Base-by-base conservation (phyloP, 176 grass and related monocot species). In the Leersia perrieri region DNA sequence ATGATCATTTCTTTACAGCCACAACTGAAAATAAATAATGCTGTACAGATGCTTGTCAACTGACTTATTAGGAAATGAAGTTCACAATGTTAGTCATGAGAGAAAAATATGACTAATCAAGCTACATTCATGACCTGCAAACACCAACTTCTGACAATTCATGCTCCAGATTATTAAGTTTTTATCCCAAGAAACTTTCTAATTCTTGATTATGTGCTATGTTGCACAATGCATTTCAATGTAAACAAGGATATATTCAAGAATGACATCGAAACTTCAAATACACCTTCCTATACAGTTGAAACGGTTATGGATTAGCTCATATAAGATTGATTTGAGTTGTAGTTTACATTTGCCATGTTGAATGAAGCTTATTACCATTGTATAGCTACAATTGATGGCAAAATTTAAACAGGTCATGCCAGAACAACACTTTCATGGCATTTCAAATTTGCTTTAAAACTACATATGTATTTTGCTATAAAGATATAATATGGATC, bases 401-500 rank as follows among this genome's bases (percentile, higher is more conserved):
- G 66, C 38, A 60, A 40, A 31, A 80, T 61, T 70, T 81, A 38
- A 61, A 23, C 26, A 71, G 16, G 51, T 71, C 15, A 81, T 40
- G 12, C 25, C 26, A 32, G 25, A 31, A 63, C 27, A 64, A 63
- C 26, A 64, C 28, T 47, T 22, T 25, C 60, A 71, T 15, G 45
- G n/a, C 26, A 41, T 16, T 63, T 41, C 53, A 62, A 62, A 72
- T 40, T 33, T 60, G 14, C 40, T 34, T 66, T 66, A 14, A 64
- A 66, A 34, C 33, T 16, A 53, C 26, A 55, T 55, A 7, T 33
- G 9, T 45, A 27, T 51, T 67, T 12, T 49, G 29, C 28, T 33
- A 28, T 25, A 34, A 32, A 66, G 11, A 13, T 49, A 68, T 27
- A 26, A 25, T 36, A 63, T 55, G 28, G 22, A 7, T 55, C 44